Base-by-base conservation (phyloP, 306 rosid genomes). In the Betula pendula region DNA sequence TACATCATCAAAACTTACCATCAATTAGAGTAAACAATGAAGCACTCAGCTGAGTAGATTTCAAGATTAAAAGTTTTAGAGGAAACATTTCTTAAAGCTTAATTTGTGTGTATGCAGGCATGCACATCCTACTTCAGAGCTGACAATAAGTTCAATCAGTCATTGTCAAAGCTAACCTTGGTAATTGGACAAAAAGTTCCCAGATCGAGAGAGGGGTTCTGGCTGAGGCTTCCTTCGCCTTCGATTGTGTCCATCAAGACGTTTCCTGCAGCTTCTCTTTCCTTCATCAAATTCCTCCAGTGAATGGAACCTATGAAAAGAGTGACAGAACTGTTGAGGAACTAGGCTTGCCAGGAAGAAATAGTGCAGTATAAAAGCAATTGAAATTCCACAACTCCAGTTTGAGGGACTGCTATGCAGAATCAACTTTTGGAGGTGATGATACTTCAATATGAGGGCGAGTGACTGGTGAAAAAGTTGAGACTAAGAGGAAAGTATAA, bases 231-330 rank as follows among this genome's bases (percentile, higher is more conserved):
- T 95, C 75, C 98, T 88, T 77, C 97, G 85, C 63, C 98, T 83
- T 70, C 98, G 81, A 85, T 95, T 95, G 87, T 95, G 97, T 16
- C 98, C 98, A 69, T 95, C 98, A 20, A 95, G 86, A 5, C 98
- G 93, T 73, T 95, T 95, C 65, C 98, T 86, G 81, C 98, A 95
- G 86, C 98, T 95, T 84, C 96, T 89, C 81, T 95, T 95, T 50
- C 96, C 98, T 78, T 90, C 97, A 63, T 95, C 98, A 81, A 95
- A 95, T 86, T 95, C 97, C 80, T 90, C 98, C 67, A 90, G 81
- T 20, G 97, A 81, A 87, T 95, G 98, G 87, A 95, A 95, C 90
- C 98, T 95, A 58, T 81, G 2, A 65, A 50, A 38, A 66, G 33
- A 55, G 10, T 53, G 20, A 47, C 13, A 49, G 22, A 49, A 27